Evolutionary conservation across 768 basidiomycete genomes (phyloP).

Genomic region (Kwoniella mangroviensis): DNA sequence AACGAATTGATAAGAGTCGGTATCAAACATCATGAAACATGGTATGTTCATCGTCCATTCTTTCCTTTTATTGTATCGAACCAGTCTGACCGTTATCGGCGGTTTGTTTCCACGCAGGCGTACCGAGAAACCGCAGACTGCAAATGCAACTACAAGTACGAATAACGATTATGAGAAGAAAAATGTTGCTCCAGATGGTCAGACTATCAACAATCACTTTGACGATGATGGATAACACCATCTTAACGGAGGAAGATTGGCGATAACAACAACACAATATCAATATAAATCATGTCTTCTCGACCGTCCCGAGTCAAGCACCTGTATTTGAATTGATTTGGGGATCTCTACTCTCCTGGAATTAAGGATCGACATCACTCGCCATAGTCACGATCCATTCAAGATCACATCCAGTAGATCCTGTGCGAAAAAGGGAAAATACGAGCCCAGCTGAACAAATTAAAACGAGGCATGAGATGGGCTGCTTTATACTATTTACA

Average conservation of each 20-base stretch:
- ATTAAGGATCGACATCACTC: too few relatives aligned
- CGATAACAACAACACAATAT: neutral
- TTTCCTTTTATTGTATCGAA: neutral
- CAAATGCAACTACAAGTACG: neutral
- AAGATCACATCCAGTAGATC: too few relatives aligned
- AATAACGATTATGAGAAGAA: neutral
- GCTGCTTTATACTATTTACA: too few relatives aligned
- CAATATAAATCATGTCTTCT: too few relatives aligned
- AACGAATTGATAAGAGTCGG: conserved; percentile 46
- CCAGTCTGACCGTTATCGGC: too few relatives aligned
- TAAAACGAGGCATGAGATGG: too few relatives aligned
- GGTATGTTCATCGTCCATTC: conserved; percentile 29
- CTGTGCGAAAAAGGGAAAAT: too few relatives aligned
- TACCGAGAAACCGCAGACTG: conserved; percentile 32
- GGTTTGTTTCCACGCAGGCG: conserved; percentile 26
- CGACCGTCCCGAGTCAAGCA: too few relatives aligned
- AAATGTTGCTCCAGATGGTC: neutral
- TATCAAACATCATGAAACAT: conserved; percentile 49
- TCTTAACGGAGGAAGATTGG: neutral
- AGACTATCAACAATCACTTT: neutral
- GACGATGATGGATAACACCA: conserved; percentile 3
- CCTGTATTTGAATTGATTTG: too few relatives aligned
- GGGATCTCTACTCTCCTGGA: too few relatives aligned
- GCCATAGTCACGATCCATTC: too few relatives aligned
- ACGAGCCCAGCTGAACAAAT: too few relatives aligned